Evolutionary conservation across 257 asterid genomes (phyloP), one percentile per base, ranked within the genome.

Genomic region (Petunia secreta): DNA sequence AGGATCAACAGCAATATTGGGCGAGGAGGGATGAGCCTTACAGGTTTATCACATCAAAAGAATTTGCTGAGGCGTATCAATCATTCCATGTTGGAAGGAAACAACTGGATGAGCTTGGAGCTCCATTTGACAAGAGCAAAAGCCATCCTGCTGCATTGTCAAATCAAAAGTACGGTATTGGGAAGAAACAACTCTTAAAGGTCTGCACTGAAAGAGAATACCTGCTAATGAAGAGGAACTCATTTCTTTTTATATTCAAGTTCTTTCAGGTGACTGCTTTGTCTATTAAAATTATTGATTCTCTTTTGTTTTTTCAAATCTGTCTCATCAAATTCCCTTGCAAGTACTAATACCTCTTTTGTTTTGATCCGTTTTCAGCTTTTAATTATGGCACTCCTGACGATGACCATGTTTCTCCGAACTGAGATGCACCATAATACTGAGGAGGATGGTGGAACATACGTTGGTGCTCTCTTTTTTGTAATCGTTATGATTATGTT

Each of bases 71-170:
- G 25, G 25, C 25, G 25, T 25, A 25, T 25, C 25, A 25, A 25
- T 25, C 25, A 25, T 25, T 25, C 25, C 87, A 88, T 2, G 68
- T 41, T 2, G 93, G 93, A 15, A 84, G 85, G 13, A 79, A 46
- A 16, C 13, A 87, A 2, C 74, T 68, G 14, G 90, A 85, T 1
- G 91, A 89, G 81, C 89, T 91, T 14, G 71, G 88, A 0, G 63
- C 60, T 25, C 92, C 90, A 6, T 91, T 54, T 71, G 93, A 89
- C 79, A 89, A 88, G 91, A 85, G 75, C 75, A 88, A 79, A 63
- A 87, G 86, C 84, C 93, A 91, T 63, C 93, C 91, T 0, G 92
- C 93, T 4, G 91, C 95, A 3, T 55, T 91, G 76, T 80, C 92
- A 3, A 88, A 81, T 38, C 36, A 85, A 50, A 89, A 83, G 75